Conservation (phyloP, 192 early-diverging fungal genomes). For the Coemansia sp. region DNA sequence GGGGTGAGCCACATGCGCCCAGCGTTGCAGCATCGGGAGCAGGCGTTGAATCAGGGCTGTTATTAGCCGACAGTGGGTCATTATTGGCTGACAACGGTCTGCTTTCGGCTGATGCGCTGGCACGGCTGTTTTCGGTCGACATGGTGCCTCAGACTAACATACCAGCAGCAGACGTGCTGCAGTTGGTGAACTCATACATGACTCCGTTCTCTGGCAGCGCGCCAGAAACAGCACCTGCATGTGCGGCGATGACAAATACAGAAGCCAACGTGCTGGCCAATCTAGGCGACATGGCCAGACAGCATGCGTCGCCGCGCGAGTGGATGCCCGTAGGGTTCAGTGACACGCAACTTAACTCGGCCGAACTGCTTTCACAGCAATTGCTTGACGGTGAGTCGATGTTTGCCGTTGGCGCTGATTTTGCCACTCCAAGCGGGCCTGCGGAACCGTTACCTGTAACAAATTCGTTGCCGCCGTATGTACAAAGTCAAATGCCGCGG, state of each 20-base stretch:
- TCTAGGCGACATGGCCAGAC: slow-evolving; percentile 30
- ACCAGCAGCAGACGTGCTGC: slow-evolving; percentile 28
- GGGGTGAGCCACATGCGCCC: not conserved
- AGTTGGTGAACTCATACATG: slow-evolving; percentile 40
- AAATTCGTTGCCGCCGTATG: slow-evolving; percentile 1
- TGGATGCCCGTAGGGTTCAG: slow-evolving; percentile 33
- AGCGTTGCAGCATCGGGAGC: not conserved
- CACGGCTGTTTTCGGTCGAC: slow-evolving; percentile 42
- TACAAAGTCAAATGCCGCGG: slow-evolving; percentile 1
- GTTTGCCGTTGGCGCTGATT: slow-evolving; percentile 13
- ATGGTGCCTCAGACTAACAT: slow-evolving; percentile 37
- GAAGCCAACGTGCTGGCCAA: slow-evolving; percentile 46
- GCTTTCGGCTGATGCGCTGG: slow-evolving; percentile 36
- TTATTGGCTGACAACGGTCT: not conserved
- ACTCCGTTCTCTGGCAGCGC: slow-evolving; percentile 24
- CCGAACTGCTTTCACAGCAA: slow-evolving; percentile 11
- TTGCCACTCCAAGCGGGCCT: not conserved
- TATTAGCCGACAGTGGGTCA: not conserved
- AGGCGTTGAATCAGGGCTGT: not conserved
- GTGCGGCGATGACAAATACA: slow-evolving; percentile 22
- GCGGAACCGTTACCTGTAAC: not conserved
- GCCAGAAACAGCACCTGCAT: slow-evolving; percentile 17
- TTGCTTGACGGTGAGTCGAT: slow-evolving; percentile 33
- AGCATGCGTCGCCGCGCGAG: slow-evolving; percentile 7
- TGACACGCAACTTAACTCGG: slow-evolving; percentile 3